phyloP scores from a whole-genome alignment of 2,329 filamentous ascomycete genomes.

The Colletotrichum cuscutae region DNA sequence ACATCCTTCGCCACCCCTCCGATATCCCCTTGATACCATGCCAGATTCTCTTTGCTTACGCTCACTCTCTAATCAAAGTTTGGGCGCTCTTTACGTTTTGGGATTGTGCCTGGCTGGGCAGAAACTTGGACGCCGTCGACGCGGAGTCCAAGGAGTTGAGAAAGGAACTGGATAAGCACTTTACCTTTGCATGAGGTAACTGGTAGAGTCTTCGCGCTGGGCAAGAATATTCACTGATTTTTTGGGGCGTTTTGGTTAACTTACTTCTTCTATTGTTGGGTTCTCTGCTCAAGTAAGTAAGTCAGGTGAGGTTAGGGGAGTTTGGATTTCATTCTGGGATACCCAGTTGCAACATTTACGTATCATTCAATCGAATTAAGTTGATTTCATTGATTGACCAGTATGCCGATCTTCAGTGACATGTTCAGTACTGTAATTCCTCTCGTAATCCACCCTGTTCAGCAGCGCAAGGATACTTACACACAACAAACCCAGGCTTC shows the following conservation, averaged over 20 bases:
- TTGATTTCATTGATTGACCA: too few species aligned
- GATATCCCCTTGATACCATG: slow-evolving; percentile 62
- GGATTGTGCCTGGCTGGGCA: slow-evolving; percentile 54
- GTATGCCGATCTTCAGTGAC: too few species aligned
- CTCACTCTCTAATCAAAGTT: slow-evolving; percentile 67
- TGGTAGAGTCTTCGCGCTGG: background rate
- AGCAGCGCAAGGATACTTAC: too few species aligned
- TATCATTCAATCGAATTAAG: too few species aligned
- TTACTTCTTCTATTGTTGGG: too few species aligned
- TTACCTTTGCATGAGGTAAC: background rate
- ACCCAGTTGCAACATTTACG: accelerated
- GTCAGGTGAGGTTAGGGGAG: too few species aligned
- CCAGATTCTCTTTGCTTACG: slow-evolving; percentile 66
- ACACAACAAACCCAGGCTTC: background rate
- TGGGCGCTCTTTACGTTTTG: slow-evolving; percentile 64
- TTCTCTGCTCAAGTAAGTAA: too few species aligned
- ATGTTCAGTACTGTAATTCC: too few species aligned
- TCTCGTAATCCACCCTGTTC: too few species aligned
- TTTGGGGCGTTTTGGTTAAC: too few species aligned
- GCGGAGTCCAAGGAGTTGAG: background rate
- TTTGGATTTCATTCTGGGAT: too few species aligned
- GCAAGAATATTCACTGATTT: background rate
- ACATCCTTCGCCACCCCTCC: slow-evolving; percentile 60
- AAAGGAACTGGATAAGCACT: background rate
- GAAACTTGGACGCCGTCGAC: slow-evolving; percentile 44